Evolutionary conservation across 805 yeast species (phyloP).

Genomic region (Grigorovia humatica): DNA sequence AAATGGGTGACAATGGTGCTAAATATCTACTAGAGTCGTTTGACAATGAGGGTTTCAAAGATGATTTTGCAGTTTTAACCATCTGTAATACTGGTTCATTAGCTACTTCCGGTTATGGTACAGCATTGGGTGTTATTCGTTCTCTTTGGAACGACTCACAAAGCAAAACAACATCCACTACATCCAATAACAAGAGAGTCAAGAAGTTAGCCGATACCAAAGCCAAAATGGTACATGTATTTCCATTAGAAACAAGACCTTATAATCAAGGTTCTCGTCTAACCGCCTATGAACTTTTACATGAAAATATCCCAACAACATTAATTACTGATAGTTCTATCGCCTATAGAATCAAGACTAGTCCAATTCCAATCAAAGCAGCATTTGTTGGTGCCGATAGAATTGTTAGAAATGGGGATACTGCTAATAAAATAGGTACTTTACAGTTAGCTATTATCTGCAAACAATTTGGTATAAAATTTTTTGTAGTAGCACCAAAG

Average conservation of each 20-base stretch:
- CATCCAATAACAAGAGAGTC: constrained; percentile 13
- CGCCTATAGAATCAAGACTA: constrained; percentile 49
- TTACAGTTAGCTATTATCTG: constrained; percentile 76
- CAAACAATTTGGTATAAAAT: constrained; percentile 54
- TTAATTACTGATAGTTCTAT: constrained; percentile 89
- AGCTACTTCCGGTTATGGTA: constrained; percentile 96
- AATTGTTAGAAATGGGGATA: constrained; percentile 85
- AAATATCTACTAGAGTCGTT: constrained; percentile 46
- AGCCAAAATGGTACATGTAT: constrained; percentile 57
- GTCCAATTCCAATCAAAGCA: constrained; percentile 61
- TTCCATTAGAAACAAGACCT: constrained; percentile 90
- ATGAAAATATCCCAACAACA: constrained; percentile 81
- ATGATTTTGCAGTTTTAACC: constrained; percentile 73
- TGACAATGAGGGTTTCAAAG: constrained; percentile 38
- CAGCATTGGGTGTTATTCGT: constrained; percentile 88
- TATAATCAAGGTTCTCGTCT: constrained; percentile 93
- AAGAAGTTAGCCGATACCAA: constrained; percentile 18
- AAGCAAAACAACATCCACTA: constrained; percentile 12
- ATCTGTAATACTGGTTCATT: constrained; percentile 94
- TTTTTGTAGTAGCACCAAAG: constrained; percentile 90
- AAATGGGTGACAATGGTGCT: constrained; percentile 75
- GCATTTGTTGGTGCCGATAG: constrained; percentile 94
- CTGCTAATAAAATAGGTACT: constrained; percentile 95
- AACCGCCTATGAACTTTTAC: constrained; percentile 82
- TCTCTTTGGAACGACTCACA: constrained; percentile 44